Evolutionary conservation across 176 grass and related monocot species (phyloP).

Genomic region (Ampelocalamus luodianensis): DNA sequence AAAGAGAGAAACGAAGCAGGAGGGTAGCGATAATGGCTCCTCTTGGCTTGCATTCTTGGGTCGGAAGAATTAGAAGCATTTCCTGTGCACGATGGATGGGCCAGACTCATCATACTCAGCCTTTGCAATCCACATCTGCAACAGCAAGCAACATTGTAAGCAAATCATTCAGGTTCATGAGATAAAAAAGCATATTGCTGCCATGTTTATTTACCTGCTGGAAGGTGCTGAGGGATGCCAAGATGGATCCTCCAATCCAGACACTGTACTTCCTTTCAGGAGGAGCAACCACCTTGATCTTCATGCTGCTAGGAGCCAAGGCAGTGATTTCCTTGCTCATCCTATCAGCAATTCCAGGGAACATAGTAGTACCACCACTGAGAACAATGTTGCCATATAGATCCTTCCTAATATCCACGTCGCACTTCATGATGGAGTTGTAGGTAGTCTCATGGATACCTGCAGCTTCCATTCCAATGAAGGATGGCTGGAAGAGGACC

Average conservation of each 20-base stretch:
- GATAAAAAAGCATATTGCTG: background rate
- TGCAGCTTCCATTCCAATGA: slow-evolving; percentile 98
- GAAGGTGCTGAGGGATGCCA: slow-evolving; percentile 97
- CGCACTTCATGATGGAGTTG: slow-evolving; percentile 99
- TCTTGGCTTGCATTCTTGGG: slow-evolving; percentile 55
- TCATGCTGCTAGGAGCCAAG: slow-evolving; percentile 96
- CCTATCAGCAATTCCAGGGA: slow-evolving; percentile 85
- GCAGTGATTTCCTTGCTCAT: slow-evolving; percentile 99
- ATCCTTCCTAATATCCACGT: slow-evolving; percentile 98
- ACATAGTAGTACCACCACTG: slow-evolving; percentile 93
- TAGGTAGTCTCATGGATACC: slow-evolving; percentile 97
- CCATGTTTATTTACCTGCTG: slow-evolving; percentile 63
- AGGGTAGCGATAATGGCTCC: slow-evolving; percentile 51
- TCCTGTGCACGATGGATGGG: slow-evolving; percentile 93
- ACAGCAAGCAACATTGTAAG: slow-evolving; percentile 44
- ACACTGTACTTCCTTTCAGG: slow-evolving; percentile 95
- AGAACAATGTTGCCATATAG: slow-evolving; percentile 94
- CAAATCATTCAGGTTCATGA: slow-evolving; percentile 1
- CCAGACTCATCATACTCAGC: slow-evolving; percentile 94
- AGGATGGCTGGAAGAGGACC: slow-evolving; percentile 97
- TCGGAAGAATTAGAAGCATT: slow-evolving; percentile 78
- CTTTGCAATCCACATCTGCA: slow-evolving; percentile 98
- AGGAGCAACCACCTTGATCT: slow-evolving; percentile 96
- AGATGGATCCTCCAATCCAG: slow-evolving; percentile 98
- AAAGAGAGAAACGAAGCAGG: slow-evolving; percentile 44